Conservation (phyloP, 805 yeast species). For the Spathaspora arborariae region DNA sequence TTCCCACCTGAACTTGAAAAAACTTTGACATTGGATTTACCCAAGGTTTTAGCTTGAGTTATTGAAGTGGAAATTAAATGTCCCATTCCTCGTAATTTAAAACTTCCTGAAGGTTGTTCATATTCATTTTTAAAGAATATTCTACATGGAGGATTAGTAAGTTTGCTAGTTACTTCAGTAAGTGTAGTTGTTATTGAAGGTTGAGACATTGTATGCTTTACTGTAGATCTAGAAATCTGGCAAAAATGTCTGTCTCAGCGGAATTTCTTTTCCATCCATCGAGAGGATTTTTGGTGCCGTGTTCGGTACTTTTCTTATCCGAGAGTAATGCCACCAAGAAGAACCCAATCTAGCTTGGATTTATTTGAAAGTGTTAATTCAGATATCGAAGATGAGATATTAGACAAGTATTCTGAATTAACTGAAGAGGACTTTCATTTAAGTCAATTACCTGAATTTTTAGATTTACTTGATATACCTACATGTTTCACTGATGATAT, state of each 20-base stretch:
- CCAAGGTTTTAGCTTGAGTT: conserved; percentile 17
- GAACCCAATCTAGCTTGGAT: not conserved
- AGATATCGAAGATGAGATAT: conserved; percentile 31
- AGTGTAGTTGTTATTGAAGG: conserved; percentile 35
- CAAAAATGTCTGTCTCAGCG: not conserved
- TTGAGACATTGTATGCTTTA: not conserved
- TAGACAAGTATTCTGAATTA: conserved; percentile 25
- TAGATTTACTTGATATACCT: conserved; percentile 25
- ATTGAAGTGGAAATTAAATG: conserved; percentile 37
- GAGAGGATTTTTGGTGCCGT: not conserved
- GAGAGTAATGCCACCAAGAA: conserved; percentile 2
- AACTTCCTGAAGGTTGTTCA: conserved; percentile 55
- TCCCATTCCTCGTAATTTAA: conserved; percentile 56
- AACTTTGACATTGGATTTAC: conserved; percentile 16
- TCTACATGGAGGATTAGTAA: conserved; percentile 26
- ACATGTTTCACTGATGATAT: conserved; percentile 30
- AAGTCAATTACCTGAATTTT: conserved; percentile 20
- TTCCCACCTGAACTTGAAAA: conserved; percentile 33
- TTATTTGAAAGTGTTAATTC: conserved; percentile 15
- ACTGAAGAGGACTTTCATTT: conserved; percentile 15
- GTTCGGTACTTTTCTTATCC: not conserved
- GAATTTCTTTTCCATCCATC: not conserved
- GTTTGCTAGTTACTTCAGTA: conserved; percentile 24
- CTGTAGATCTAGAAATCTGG: not conserved
- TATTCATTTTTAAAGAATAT: conserved; percentile 47